Evolutionary conservation across 2,329 filamentous ascomycete genomes (phyloP).

Genomic region (Corniculantispora saksenae): DNA sequence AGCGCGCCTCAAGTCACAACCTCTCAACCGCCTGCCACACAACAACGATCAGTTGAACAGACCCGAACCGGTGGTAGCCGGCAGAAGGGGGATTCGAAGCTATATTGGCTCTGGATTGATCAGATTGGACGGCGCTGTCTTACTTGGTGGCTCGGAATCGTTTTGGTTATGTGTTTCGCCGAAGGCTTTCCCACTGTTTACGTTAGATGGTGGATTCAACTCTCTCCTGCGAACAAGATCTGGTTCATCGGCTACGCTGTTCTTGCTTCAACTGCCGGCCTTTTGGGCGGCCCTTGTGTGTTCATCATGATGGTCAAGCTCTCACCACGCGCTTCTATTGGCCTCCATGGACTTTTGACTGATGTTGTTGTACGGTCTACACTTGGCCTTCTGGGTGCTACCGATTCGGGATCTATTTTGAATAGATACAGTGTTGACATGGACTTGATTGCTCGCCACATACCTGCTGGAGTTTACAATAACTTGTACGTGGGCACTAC

Average conservation of each 20-base stretch:
- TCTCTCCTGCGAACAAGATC: background rate
- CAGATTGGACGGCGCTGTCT: background rate
- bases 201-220: background rate
- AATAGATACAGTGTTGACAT: conserved; percentile 3
- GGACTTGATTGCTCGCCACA: background rate
- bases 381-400: background rate
- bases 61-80: too few species aligned
- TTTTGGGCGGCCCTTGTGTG: background rate
- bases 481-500: too few species aligned
- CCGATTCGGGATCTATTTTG: background rate
- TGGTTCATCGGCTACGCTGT: conserved; percentile 1
- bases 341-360: background rate
- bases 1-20: too few species aligned
- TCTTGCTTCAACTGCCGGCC: background rate
- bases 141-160: too few species aligned
- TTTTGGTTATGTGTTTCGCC: background rate
- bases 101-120: background rate
- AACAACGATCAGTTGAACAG: too few species aligned
- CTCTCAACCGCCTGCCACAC: too few species aligned
- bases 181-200: background rate
- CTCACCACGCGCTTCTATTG: background rate
- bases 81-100: background rate
- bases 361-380: background rate
- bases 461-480: background rate
- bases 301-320: background rate